Base-by-base conservation (phyloP, 192 early-diverging fungal genomes). In the Phlyctochytrium planicorne region DNA sequence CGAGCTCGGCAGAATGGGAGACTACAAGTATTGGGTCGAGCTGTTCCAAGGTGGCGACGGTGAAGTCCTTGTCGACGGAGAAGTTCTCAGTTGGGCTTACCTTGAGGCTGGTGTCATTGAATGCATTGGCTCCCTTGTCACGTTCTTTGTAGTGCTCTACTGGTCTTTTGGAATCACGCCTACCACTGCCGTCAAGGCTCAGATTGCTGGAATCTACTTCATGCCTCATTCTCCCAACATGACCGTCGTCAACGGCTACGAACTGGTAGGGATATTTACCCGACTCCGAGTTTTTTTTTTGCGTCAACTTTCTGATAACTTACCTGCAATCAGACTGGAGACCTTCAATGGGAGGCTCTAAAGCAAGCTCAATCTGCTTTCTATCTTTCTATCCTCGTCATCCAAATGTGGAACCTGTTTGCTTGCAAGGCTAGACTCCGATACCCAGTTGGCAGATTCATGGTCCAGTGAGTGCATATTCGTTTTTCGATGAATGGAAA, bases 391-490 rank as follows among this genome's bases (percentile, higher is more conserved):
- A 80, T 98, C 34, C 80, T 95, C 36, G 77, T 95, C 65, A 84
- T 91, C 77, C 96, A 98, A 73, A 86, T 94, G 34, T 96, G 91
- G 83, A 98, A 98, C 76, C 75, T 94, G 79, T 98, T 98, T 75
- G 91, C 91, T 27, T 93, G 91, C 80, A 98, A 96, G 83, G 88
- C 90, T 47, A 72, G 90, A 14, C 78, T 89, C 63, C 77, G 82
- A 2, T 65, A 93, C 63, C 93, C 93, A 23, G 88, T 94, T 69
- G 91, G 92, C 6, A 78, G 65, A 62, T 91, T 91, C 69, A 90
- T 92, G 84, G 88, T 94, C 76, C 69, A 87, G 66, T 92, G 92
- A 80, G 72, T 76, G 29, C 25, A 63, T 60, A 1, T 66, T 72
- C 4, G 47, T 31, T 2, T 55, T 72, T 74, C 27, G 82, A 1